Evolutionary conservation across 75 land plant species (phyloP).

Genomic region (Pinus albicaulis): DNA sequence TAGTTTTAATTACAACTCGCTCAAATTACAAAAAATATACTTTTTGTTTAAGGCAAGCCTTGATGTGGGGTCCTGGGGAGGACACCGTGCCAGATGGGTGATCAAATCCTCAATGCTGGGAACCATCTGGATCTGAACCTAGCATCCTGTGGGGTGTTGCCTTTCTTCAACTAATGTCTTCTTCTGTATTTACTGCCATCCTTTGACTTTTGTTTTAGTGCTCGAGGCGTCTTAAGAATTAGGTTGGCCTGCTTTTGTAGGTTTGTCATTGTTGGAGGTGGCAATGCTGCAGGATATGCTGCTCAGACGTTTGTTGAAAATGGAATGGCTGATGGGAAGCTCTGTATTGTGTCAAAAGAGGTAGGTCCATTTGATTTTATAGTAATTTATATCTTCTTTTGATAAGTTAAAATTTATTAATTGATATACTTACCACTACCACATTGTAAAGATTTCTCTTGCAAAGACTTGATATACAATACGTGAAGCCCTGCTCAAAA

Average conservation of each 20-base stretch:
- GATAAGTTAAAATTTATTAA: background rate
- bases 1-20: no score
- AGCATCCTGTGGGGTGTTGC: background rate
- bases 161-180: background rate
- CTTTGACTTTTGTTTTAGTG: background rate
- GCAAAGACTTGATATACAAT: no score
- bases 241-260: conserved; percentile 11
- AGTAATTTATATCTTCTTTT: background rate
- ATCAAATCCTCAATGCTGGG: background rate
- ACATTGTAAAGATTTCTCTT: no score
- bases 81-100: background rate
- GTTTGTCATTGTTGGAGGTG: conserved; percentile 92
- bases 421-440: background rate
- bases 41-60: background rate
- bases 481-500: no score
- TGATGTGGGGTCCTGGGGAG: background rate
- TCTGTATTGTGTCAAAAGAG: conserved; percentile 92
- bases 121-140: background rate
- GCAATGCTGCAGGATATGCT: conserved; percentile 91
- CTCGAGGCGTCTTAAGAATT: background rate
- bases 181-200: background rate
- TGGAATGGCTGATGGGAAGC: conserved; percentile 76
- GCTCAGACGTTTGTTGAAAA: conserved; percentile 81
- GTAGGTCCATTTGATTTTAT: conserved; percentile 13
- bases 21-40: no score